Percentiles rank a stretch among this genome's conserved stretches.
These are phyloP conservation scores for Phallus indusiatus DNA, from an alignment of 768 basidiomycete species.

Conservation along the genomic window DNA sequence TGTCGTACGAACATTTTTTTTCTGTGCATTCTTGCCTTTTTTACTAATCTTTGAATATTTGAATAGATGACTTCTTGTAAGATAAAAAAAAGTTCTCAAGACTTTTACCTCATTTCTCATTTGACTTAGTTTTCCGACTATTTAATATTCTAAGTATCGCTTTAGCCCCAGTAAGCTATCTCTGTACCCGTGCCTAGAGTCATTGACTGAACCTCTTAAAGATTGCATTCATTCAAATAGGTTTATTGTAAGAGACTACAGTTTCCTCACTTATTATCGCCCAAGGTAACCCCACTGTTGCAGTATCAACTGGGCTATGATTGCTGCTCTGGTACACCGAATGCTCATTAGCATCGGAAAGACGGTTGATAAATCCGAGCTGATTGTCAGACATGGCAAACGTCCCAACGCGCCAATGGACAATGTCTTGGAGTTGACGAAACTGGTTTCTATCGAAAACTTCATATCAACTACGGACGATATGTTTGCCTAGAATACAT, in stretches of 20 bases:
- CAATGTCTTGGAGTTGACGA: too few relatives aligned
- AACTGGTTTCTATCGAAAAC: too few relatives aligned
- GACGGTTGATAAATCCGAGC: background rate
- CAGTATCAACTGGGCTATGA: conserved; percentile 29
- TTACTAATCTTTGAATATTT: too few relatives aligned
- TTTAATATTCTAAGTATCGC: conserved; percentile 13
- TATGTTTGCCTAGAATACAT: too few relatives aligned
- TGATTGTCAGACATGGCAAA: too few relatives aligned
- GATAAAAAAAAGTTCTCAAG: too few relatives aligned
- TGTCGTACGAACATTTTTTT: conserved; percentile 18
- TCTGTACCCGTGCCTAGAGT: too few relatives aligned
- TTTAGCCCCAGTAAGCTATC: background rate
- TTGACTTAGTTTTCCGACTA: conserved; percentile 8
- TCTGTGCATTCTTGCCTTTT: too few relatives aligned
- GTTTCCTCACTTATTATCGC: background rate
- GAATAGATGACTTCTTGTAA: too few relatives aligned
- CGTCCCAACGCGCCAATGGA: too few relatives aligned
- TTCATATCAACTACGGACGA: too few relatives aligned
- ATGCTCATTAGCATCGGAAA: conserved; percentile 5
- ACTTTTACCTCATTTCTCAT: background rate
- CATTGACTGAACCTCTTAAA: background rate
- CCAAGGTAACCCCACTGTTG: background rate
- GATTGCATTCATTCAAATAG: background rate
- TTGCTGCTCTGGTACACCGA: conserved; percentile 24
- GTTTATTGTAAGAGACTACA: background rate